Evolutionary conservation across 2,329 filamentous ascomycete species (phyloP), one percentile per base, ranked within the genome.

Genomic region (Ascochyta lentis): DNA sequence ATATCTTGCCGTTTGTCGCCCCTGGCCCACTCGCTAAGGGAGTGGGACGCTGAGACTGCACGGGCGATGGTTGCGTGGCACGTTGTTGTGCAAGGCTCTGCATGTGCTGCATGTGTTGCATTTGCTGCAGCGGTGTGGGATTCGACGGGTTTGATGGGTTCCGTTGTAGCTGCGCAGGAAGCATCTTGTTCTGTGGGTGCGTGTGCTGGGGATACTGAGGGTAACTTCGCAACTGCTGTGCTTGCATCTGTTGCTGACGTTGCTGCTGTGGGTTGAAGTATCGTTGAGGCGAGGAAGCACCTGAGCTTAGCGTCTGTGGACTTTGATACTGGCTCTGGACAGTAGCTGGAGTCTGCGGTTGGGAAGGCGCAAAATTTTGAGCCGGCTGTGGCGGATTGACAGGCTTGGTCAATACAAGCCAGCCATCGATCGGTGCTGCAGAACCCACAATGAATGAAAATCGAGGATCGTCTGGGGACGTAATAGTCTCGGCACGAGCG

Each of bases 391-490:
- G 45, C 46, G 51, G 44, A 27, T 55, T 60, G 48, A 71, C 58
- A 12, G 71, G 68, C 27, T 71, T 77, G 5, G 72, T 72, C 33
- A 80, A 64, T 6, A 72, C 74, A 13, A 81, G 73, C 78, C 79
- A 81, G 5, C 73, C 71, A 42, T 80, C 77, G 6, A 69, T 62
- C 12, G 67, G 61, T 16, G 65, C 52, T 40, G 64, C 54, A 6
- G 59, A 60, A 45, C 78, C 78, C 15, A 80, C 71, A 22, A 82
- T 70, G 49, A 76, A 79, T 8, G 69, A 61, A 13, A 77, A 70
- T 40, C 76, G 76, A 29, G 71, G 54, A 57, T 78, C 76, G 46
- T 69, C 58, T 31, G 52, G 27, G 7, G 52, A 53, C 45, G 64
- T 69, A 23, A 50, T 56, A 26, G 58, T 59, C 29, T 75, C 69